phyloP scores from a whole-genome alignment of 1,284 basidiomycete genomes.

The Amylostereum chailletii region DNA sequence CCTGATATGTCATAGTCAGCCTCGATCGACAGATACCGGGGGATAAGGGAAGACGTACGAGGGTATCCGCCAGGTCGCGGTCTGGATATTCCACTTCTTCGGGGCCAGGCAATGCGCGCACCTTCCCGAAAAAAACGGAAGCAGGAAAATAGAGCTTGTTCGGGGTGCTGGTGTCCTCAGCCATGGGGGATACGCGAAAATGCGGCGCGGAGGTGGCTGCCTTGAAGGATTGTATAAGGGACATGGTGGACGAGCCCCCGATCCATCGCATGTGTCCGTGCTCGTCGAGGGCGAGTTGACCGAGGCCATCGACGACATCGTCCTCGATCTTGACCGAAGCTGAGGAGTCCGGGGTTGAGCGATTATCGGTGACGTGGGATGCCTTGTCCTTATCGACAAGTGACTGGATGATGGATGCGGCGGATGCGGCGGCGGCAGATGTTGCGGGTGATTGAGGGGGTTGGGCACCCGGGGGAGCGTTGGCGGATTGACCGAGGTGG shows the following conservation, averaged over 20 bases:
- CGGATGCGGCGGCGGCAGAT: conserved; percentile 9
- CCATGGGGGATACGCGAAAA: conserved; percentile 73
- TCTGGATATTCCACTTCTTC: conserved; percentile 85
- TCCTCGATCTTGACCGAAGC: conserved; percentile 53
- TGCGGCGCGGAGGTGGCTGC: conserved; percentile 64
- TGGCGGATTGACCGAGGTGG: conserved; percentile 40
- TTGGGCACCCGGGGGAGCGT: conserved; percentile 19
- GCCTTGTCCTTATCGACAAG: conserved; percentile 19
- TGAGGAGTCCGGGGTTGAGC: conserved; percentile 25
- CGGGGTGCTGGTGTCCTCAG: conserved; percentile 68
- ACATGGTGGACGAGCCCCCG: conserved; percentile 85
- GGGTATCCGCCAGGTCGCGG: conserved; percentile 73
- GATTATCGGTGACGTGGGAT: conserved; percentile 21
- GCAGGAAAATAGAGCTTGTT: conserved; percentile 86
- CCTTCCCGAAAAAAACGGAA: conserved; percentile 80
- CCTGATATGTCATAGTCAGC: conserved; percentile 30
- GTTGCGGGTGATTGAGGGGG: conserved; percentile 12
- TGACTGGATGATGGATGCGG: conserved; percentile 17
- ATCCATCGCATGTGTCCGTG: conserved; percentile 90
- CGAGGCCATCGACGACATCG: conserved; percentile 74
- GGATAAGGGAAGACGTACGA: conserved; percentile 37
- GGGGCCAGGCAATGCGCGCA: conserved; percentile 72
- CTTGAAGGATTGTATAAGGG: conserved; percentile 82
- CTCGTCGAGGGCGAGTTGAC: conserved; percentile 81
- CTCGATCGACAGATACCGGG: conserved; percentile 5